A percentile compares a stretch with the other conserved stretches of the same genome.
Evolutionary conservation across 768 basidiomycete genomes (phyloP).

Genomic region (Leccinum rimulosum): DNA sequence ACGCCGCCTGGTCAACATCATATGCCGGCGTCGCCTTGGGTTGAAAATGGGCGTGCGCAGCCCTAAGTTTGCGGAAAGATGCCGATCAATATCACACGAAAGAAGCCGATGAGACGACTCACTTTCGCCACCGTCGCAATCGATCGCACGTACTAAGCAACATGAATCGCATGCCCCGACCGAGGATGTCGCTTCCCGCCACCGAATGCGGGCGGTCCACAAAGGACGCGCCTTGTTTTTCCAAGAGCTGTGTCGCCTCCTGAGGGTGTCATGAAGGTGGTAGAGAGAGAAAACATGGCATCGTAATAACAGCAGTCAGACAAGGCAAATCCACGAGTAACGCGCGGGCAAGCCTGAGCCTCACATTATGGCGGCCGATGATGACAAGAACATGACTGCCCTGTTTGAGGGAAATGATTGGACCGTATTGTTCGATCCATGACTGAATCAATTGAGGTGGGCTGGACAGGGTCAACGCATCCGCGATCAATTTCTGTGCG

Average conservation of each 20-base stretch:
- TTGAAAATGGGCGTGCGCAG: slow-evolving; percentile 53
- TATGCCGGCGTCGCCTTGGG: slow-evolving; percentile 46
- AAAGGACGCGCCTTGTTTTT: slow-evolving; percentile 51
- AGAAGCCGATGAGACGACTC: neutral
- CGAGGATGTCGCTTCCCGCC: slow-evolving; percentile 54
- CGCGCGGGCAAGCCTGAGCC: neutral
- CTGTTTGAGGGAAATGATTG: slow-evolving; percentile 24
- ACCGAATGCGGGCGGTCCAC: slow-evolving; percentile 52
- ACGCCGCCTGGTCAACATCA: slow-evolving; percentile 42
- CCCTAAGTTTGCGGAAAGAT: slow-evolving; percentile 34
- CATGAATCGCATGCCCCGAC: slow-evolving; percentile 56
- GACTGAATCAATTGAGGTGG: slow-evolving; percentile 18
- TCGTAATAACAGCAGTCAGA: neutral
- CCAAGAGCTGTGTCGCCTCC: slow-evolving; percentile 55
- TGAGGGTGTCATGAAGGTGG: neutral
- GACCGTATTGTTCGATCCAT: slow-evolving; percentile 29
- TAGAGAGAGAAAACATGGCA: neutral
- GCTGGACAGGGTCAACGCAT: neutral
- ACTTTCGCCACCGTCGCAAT: slow-evolving; percentile 58
- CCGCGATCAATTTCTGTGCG: neutral
- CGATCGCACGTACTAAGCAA: slow-evolving; percentile 52
- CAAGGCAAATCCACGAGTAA: neutral
- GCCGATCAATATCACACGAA: neutral
- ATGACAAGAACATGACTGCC: slow-evolving; percentile 27
- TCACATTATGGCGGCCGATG: slow-evolving; percentile 21